phyloP scores from a whole-genome alignment of 2,329 filamentous ascomycete genomes.

The Sporothrix pallida region DNA sequence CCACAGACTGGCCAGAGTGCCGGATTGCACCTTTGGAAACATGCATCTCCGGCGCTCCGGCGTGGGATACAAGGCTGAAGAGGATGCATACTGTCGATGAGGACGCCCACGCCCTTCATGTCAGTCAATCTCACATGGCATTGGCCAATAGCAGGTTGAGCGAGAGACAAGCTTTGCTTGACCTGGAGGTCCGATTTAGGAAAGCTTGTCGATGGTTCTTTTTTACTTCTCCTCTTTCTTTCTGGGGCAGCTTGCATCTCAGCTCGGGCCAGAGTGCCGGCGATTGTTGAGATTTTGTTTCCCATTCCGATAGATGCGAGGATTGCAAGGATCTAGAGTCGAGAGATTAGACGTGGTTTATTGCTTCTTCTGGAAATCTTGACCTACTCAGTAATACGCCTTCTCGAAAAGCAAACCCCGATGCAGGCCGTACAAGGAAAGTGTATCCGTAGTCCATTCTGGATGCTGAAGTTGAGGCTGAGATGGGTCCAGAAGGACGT shows the following conservation, averaged over 20 bases:
- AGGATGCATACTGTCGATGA: not conserved
- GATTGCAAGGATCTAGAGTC: not conserved
- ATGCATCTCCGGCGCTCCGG: not conserved
- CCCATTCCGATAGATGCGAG: too few relatives aligned
- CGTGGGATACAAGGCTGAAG: not conserved
- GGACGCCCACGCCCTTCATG: not conserved
- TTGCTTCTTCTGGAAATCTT: not conserved
- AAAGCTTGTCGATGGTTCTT: not conserved
- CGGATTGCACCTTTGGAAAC: too few relatives aligned
- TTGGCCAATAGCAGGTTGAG: not conserved
- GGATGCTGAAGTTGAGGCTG: not conserved
- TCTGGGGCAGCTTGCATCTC: too few relatives aligned
- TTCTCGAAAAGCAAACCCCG: not conserved
- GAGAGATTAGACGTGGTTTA: not conserved
- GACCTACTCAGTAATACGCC: too few relatives aligned
- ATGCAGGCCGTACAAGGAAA: not conserved
- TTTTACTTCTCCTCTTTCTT: not conserved
- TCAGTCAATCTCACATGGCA: not conserved
- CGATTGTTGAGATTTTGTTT: not conserved
- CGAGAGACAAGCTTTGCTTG: not conserved
- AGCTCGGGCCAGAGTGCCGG: constrained; percentile 6
- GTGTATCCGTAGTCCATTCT: too few relatives aligned
- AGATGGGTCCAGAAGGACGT: not conserved
- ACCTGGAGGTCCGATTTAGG: not conserved
- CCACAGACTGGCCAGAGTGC: too few relatives aligned